Base-by-base conservation (phyloP, 805 yeast species). In the Candida berthetii region DNA sequence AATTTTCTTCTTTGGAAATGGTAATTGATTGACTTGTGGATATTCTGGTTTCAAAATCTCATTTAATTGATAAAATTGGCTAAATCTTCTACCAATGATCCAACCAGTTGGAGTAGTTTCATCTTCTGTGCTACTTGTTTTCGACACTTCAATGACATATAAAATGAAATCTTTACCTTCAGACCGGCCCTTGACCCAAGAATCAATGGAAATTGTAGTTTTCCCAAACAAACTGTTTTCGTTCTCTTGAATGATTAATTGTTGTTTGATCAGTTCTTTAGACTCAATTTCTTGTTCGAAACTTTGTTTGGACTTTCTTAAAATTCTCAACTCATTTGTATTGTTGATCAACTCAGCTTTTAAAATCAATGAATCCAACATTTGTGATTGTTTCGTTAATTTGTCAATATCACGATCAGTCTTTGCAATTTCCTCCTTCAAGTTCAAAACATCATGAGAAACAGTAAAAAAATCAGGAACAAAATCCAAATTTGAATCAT, bases 321-420 rank as follows among this genome's bases (percentile, higher is more conserved):
- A 62, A 36, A 89, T 71, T 42, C 80, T 74, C 38, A 85, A 63
- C 54, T 89, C 93, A 4, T 78, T 71, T 6, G 74, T 62, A 56
- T 85, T 85, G 57, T 87, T 85, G 0, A 95, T 87, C 27, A 91
- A 64, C 52, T 87, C 95, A 0, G 97, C 96, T 55, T 91, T 91
- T 36, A 71, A 67, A 32, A 87, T 59, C 36, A 91, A 65, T 5
- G 91, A 82, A 13, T 73, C 76, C 32, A 91, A 60, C 19, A 90
- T 76, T 4, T 68, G 67, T 33, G 77, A 64, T 55, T 90, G 96
- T 43, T 76, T 74, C 31, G 71, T 68, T 20, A 85, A 61, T 39
- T 70, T 72, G 20, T 71, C 77, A 7, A 87, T 76, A 13, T 81
- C 85, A 2, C 66, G 58, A 2, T 73, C 66, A 14, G 89, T 58